These are phyloP conservation scores for Aspergillus sp. DNA, from an alignment of 2,329 filamentous ascomycete species.

Conservation along the genomic window DNA sequence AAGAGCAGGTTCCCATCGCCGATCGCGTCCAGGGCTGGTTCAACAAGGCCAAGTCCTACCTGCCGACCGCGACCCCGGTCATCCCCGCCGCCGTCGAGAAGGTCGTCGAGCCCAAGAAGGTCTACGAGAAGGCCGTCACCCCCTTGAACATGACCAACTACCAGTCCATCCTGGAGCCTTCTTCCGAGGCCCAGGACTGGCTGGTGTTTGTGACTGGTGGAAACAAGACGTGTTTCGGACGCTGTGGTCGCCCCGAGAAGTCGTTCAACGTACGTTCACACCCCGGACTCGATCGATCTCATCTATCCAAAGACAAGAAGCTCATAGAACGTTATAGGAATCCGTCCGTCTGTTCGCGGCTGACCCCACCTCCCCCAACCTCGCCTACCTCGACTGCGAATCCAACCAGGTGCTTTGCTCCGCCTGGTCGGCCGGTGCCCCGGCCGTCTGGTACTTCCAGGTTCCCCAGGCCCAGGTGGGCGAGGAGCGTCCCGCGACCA, in stretches of 20 bases:
- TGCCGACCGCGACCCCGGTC: slow-evolving; percentile 49
- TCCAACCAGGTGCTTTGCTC: slow-evolving; percentile 58
- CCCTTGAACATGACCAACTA: slow-evolving; percentile 58
- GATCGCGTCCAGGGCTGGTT: slow-evolving; percentile 49
- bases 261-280: slow-evolving; percentile 46
- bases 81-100: slow-evolving; percentile 33
- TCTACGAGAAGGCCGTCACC: slow-evolving; percentile 52
- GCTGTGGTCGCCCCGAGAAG: slow-evolving; percentile 54
- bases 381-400: slow-evolving; percentile 61
- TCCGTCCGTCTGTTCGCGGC: slow-evolving; percentile 54
- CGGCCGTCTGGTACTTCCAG: slow-evolving; percentile 57
- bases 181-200: slow-evolving; percentile 52
- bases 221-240: slow-evolving; percentile 64
- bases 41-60: slow-evolving; percentile 53
- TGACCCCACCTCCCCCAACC: slow-evolving; percentile 54
- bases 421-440: slow-evolving; percentile 57
- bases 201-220: slow-evolving; percentile 62
- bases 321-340: slow-evolving; percentile 38
- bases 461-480: slow-evolving; percentile 54
- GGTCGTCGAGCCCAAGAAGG: slow-evolving; percentile 47
- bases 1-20: slow-evolving; percentile 56
- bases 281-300: slow-evolving; percentile 8
- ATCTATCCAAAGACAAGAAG: neutral
- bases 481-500: slow-evolving; percentile 53
- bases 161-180: slow-evolving; percentile 50